Evolutionary conservation across 1,284 basidiomycete species (phyloP).

Genomic region (Porogramme epimiltina): DNA sequence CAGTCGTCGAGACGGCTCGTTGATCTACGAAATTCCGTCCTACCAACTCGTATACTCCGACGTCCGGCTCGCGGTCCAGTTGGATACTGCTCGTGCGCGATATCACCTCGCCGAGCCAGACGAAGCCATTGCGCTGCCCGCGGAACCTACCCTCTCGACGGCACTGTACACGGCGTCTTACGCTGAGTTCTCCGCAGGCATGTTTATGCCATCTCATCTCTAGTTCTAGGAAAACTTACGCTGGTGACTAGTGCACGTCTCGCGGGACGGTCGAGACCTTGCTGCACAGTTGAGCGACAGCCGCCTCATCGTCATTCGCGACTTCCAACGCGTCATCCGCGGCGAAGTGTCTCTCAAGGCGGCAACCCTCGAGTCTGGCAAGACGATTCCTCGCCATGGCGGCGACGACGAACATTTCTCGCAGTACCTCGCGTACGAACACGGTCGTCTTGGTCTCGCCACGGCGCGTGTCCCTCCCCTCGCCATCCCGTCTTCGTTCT

Average conservation of each 20-base stretch:
- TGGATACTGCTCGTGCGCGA: slow-evolving; percentile 10
- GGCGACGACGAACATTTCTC: slow-evolving; percentile 27
- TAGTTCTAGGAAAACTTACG: neutral
- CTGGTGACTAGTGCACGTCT: slow-evolving; percentile 71
- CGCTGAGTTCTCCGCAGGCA: slow-evolving; percentile 18
- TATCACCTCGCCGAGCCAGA: slow-evolving; percentile 4
- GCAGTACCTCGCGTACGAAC: slow-evolving; percentile 56
- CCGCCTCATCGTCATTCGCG: slow-evolving; percentile 50
- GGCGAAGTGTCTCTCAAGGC: slow-evolving; percentile 36
- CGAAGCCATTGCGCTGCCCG: slow-evolving; percentile 7
- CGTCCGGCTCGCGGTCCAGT: slow-evolving; percentile 10
- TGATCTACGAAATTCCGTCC: slow-evolving; percentile 43
- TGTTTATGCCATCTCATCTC: neutral
- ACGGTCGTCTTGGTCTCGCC: slow-evolving; percentile 49
- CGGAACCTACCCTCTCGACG: slow-evolving; percentile 11
- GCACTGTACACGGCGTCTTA: slow-evolving; percentile 16
- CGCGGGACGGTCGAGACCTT: slow-evolving; percentile 56
- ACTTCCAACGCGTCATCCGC: slow-evolving; percentile 48
- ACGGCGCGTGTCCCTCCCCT: slow-evolving; percentile 40
- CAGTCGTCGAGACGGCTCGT: slow-evolving; percentile 39
- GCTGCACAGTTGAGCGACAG: slow-evolving; percentile 46
- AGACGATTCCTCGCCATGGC: slow-evolving; percentile 23
- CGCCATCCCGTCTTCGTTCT: neutral
- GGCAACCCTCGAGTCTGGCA: slow-evolving; percentile 45
- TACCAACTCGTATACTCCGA: slow-evolving; percentile 29